phyloP scores from a whole-genome alignment of 805 yeast genomes.

The Candida ovalis region DNA sequence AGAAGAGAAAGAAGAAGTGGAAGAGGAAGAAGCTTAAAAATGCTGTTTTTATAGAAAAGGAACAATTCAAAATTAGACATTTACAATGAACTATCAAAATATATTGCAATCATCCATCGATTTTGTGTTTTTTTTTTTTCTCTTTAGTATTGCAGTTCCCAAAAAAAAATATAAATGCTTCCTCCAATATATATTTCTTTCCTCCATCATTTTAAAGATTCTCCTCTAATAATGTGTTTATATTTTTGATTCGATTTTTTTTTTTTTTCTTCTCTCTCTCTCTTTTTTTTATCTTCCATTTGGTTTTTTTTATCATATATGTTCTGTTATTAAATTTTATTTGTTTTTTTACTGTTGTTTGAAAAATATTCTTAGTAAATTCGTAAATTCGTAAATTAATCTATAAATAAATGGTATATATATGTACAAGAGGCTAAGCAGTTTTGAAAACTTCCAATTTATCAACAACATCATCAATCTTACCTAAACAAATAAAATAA shows the following conservation, averaged over 20 bases:
- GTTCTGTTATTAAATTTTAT: neutral
- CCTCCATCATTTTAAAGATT: neutral
- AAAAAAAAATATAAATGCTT: neutral
- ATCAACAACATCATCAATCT: slow-evolving; percentile 38
- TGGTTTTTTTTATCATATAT: no score
- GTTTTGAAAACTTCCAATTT: slow-evolving; percentile 41
- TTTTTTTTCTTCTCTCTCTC: neutral
- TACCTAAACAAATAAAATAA: slow-evolving; percentile 67
- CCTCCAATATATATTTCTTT: neutral
- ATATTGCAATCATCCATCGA: slow-evolving; percentile 16
- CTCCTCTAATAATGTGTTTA: neutral
- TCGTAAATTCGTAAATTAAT: neutral
- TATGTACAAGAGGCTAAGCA: slow-evolving; percentile 5
- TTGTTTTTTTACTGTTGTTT: neutral
- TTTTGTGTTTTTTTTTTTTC: neutral
- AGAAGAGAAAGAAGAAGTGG: slow-evolving; percentile 20
- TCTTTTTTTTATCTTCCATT: neutral
- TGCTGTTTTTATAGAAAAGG: neutral
- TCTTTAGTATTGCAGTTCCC: neutral
- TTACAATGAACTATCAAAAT: slow-evolving; percentile 4
- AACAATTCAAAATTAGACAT: neutral
- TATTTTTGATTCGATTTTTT: neutral
- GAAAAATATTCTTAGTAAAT: neutral
- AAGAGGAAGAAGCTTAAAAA: slow-evolving; percentile 11
- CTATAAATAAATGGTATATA: neutral